These are phyloP conservation scores for Malus sieversii DNA, from an alignment of 306 rosid species.

Conservation along the genomic window DNA sequence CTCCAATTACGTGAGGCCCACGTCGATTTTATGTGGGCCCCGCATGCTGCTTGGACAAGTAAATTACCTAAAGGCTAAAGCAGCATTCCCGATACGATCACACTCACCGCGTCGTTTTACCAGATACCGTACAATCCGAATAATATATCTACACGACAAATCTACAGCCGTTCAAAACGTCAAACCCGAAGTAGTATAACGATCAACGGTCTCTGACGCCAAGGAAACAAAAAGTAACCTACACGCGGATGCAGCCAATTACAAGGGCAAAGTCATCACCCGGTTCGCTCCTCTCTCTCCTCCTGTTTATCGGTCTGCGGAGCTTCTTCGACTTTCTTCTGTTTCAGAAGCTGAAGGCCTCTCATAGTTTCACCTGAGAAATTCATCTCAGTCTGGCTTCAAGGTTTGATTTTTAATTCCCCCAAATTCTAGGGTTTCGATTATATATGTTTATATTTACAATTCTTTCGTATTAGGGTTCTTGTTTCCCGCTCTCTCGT, in stretches of 20 bases:
- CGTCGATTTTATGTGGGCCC: neutral
- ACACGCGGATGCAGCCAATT: neutral
- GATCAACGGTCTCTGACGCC: neutral
- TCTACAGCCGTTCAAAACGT: neutral
- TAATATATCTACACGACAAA: neutral
- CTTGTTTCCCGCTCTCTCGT: neutral
- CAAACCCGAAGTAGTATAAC: neutral
- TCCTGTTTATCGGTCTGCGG: neutral
- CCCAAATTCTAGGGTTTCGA: constrained; percentile 14
- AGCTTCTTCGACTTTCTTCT: neutral
- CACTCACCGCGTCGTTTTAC: no score
- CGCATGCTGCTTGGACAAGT: neutral
- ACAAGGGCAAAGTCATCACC: neutral
- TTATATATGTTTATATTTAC: neutral
- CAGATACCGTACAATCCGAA: no score
- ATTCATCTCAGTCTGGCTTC: constrained; percentile 26
- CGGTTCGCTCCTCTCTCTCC: neutral
- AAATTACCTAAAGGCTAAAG: no score
- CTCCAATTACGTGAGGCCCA: neutral
- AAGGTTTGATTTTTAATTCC: constrained; percentile 21
- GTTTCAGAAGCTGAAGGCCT: neutral
- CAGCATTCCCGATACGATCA: no score
- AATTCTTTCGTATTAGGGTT: neutral
- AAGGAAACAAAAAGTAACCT: neutral
- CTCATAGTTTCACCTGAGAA: neutral